A percentile compares a stretch with the other conserved stretches of the same genome.
phyloP scores from a whole-genome alignment of 1,284 basidiomycete genomes.

The Gymnopus androsaceus region DNA sequence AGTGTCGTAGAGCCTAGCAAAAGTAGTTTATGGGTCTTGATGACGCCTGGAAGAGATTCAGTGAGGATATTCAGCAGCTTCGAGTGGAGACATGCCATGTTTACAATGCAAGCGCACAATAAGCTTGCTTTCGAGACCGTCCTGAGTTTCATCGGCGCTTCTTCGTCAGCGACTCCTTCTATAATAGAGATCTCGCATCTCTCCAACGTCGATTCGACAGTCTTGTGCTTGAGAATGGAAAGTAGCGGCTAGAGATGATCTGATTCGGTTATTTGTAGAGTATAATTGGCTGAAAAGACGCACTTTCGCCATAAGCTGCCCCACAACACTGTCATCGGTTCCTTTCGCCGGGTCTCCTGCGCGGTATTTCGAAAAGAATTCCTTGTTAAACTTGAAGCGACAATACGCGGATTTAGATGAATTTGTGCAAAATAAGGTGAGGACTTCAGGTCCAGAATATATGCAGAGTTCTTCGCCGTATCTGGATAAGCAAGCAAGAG shows the following conservation, averaged over 20 bases:
- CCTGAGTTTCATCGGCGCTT: conserved; percentile 47
- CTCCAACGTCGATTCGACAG: conserved; percentile 73
- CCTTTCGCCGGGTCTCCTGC: conserved; percentile 31
- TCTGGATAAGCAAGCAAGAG: conserved; percentile 71
- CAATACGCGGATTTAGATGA: conserved; percentile 78
- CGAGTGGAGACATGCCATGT: conserved; percentile 60
- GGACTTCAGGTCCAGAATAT: conserved; percentile 56
- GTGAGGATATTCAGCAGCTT: background rate
- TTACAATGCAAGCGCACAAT: conserved; percentile 77
- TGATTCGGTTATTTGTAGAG: background rate
- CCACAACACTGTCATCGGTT: conserved; percentile 44
- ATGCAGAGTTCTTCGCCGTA: conserved; percentile 79
- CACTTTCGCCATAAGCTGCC: conserved; percentile 72
- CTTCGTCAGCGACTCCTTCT: conserved; percentile 42
- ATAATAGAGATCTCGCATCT: conserved; percentile 71
- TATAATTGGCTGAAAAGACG: conserved; percentile 15
- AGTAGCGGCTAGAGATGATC: conserved; percentile 54
- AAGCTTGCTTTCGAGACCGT: conserved; percentile 69
- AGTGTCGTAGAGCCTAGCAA: conserved; percentile 58
- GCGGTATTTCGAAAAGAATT: conserved; percentile 71
- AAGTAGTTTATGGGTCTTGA: conserved; percentile 76
- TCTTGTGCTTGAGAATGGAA: conserved; percentile 70
- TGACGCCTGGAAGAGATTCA: conserved; percentile 51
- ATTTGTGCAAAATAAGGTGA: conserved; percentile 73
- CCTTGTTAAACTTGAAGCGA: conserved; percentile 67